phyloP scores from a whole-genome alignment of 2,329 filamentous ascomycete genomes.

The Alternaria tenuissima region DNA sequence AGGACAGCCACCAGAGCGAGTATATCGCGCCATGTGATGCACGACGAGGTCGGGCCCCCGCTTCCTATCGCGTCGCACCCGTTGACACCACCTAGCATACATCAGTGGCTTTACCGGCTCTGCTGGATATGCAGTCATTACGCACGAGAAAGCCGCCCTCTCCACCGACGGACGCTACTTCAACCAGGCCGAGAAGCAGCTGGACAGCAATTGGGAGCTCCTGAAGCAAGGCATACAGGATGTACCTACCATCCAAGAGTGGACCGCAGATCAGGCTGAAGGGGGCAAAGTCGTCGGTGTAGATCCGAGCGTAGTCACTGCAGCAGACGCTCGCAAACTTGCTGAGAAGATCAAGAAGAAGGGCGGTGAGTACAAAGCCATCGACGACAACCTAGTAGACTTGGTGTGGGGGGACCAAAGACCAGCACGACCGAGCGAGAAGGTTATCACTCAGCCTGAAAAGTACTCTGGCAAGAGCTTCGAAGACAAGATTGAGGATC shows the following conservation, averaged over 20 bases:
- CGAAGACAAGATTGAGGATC: slow-evolving; percentile 80
- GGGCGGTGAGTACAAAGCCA: slow-evolving; percentile 78
- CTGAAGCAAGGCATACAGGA: slow-evolving; percentile 93
- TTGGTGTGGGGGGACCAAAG: slow-evolving; percentile 81
- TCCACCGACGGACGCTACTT: slow-evolving; percentile 98
- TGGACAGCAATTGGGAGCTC: slow-evolving; percentile 89
- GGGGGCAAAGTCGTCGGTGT: slow-evolving; percentile 89
- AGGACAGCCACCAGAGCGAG: slow-evolving; percentile 97
- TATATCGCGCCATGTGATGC: slow-evolving; percentile 97
- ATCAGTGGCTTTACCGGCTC: slow-evolving; percentile 96
- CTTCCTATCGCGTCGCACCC: slow-evolving; percentile 25
- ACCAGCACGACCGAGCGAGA: slow-evolving; percentile 77
- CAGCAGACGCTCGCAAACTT: slow-evolving; percentile 75
- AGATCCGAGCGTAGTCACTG: slow-evolving; percentile 86
- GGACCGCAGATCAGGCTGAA: slow-evolving; percentile 85
- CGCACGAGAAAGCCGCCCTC: slow-evolving; percentile 83
- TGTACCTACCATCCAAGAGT: slow-evolving; percentile 97
- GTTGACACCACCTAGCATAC: slow-evolving; percentile 64
- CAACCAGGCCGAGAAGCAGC: slow-evolving; percentile 90
- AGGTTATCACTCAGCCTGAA: slow-evolving; percentile 73
- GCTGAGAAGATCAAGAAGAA: slow-evolving; percentile 86
- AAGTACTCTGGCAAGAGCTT: slow-evolving; percentile 85
- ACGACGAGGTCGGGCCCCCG: slow-evolving; percentile 68
- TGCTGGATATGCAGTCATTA: slow-evolving; percentile 90
- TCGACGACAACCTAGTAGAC: slow-evolving; percentile 88